Base-by-base conservation (phyloP, 176 grass and related monocot species). In the Zoysia japonica region DNA sequence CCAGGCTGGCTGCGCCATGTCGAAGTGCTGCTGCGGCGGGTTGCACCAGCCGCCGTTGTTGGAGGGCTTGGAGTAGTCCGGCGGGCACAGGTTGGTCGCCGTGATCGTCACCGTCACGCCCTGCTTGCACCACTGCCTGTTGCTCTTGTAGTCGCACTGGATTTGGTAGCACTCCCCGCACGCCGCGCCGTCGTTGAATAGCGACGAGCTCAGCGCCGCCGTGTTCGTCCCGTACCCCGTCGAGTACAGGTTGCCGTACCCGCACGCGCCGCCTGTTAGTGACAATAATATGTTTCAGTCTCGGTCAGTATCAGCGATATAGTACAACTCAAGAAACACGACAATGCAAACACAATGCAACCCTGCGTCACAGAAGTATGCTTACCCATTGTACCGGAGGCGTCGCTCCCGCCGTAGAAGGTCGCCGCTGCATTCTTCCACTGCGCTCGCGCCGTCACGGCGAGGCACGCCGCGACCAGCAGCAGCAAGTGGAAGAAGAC, bases 1-100 rank as follows among this genome's bases (percentile, higher is more conserved):
- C 77, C 85, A 97, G 7, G 87, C 89, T 0, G 94, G 94, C 82
- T 97, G 87, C 5, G 94, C 85, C 91, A 97, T 91, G 78, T 97
- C 94, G 9, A 97, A 71, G 68, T 97, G 94, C 35, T 57, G 56
- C 1, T 85, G 94, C n/a, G 94, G 94, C 1, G 94, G 91, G 87
- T 97, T 97, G 91, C 94, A 97, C 94, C 94, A 97, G 7, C 94
- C 94, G 50, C 91, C 94, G 53, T 56, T 3, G 63, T 94, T 9
- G 66, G n/a, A 93, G 3, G 89, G 65, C 40, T 88, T 66, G 5
- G 53, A 68, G 60, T 78, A 91, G 84, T 97, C 81, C 2, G 91
- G n/a, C 0, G 94, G 94, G 83, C 94, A 97, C 12, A 88, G 90
- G 87, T 94, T 97, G 68, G 94, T 97, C 2, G 89, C 94, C 3